Evolutionary conservation across 306 rosid genomes (phyloP), one percentile per base, ranked within the genome.

Genomic region (Acmispon strigosus): DNA sequence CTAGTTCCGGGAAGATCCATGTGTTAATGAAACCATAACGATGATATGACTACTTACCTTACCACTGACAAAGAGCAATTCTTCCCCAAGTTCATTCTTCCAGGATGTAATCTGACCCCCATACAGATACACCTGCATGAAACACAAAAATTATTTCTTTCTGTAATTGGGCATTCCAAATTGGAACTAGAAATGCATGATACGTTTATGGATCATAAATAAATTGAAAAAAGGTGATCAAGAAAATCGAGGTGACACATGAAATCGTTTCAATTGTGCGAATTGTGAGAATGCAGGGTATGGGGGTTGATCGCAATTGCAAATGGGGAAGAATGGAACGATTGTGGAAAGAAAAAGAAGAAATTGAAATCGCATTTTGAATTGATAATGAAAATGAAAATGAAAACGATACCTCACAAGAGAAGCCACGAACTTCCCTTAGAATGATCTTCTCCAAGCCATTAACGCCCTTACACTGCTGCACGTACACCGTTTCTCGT

Each of bases 81-180:
- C 92, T 49, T 88, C 91, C 15, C 96, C 86, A 65, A 73, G 76
- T 39, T 88, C 85, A 63, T 87, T 91, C 78, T 84, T 91, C 97
- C 96, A 91, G 3, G 96, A 88, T 1, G 87, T 83, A 63, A 91
- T 90, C 57, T 91, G 97, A 42, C 80, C 97, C 1, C 97, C 92
- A 3, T 86, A 86, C 34, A 91, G 52, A 70, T 86, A 86, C 34
- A 88, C 88, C 96, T 91, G 76, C 22, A 71, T 20, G 65, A 49
- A 49, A 62, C 42, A 9, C 27, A 50, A 52, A 1, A 66, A 66
- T 36, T 27, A 62, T 32, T 27, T 19, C n/a, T 53, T 13, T 22
- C 6, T 29, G 19, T 41, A 34, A 17, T 7, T 7, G 39, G 50
- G 13, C 16, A 62, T 52, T 62, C 9, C 44, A 49, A 42, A 19